phyloP scores from a whole-genome alignment of 2,329 filamentous ascomycete genomes.

The Aspergillus novoparasiticus region DNA sequence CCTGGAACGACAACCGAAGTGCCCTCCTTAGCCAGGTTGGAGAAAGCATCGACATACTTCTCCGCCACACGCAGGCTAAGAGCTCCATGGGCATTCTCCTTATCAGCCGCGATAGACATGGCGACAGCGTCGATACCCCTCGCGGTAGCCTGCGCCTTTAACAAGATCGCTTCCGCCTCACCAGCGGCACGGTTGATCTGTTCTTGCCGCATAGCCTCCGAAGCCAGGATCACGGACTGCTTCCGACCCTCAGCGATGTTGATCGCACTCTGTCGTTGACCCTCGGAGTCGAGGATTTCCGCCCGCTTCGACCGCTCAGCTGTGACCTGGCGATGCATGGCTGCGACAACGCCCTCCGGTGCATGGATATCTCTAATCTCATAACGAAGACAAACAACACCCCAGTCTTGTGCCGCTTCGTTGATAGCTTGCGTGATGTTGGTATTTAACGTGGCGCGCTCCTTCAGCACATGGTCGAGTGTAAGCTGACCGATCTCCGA shows the following conservation, averaged over 20 bases:
- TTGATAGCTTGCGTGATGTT: conserved; percentile 99
- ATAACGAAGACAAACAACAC: conserved; percentile 92
- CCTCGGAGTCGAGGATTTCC: conserved; percentile 95
- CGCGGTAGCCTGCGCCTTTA: conserved; percentile 85
- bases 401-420: conserved; percentile 95
- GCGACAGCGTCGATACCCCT: conserved; percentile 86
- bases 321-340: conserved; percentile 98
- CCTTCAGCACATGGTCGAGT: conserved; percentile 96
- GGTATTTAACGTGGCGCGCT: conserved; percentile 91
- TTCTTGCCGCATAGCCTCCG: conserved; percentile 85
- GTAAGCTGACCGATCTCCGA: conserved; percentile 96
- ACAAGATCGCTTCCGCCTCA: conserved; percentile 88
- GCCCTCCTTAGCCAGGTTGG: conserved; percentile 88
- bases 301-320: conserved; percentile 96
- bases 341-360: conserved; percentile 86
- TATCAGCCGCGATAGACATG: conserved; percentile 70
- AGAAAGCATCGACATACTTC: conserved; percentile 97
- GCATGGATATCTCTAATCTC: conserved; percentile 99
- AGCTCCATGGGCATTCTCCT: conserved; percentile 76
- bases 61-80: conserved; percentile 88
- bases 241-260: conserved; percentile 98
- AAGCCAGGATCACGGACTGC: conserved; percentile 94
- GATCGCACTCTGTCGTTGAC: conserved; percentile 95
- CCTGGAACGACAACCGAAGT: conserved; percentile 94
- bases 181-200: conserved; percentile 90